phyloP scores from a whole-genome alignment of 495 filamentous ascomycete species.

The Penicillium samsonianum region DNA sequence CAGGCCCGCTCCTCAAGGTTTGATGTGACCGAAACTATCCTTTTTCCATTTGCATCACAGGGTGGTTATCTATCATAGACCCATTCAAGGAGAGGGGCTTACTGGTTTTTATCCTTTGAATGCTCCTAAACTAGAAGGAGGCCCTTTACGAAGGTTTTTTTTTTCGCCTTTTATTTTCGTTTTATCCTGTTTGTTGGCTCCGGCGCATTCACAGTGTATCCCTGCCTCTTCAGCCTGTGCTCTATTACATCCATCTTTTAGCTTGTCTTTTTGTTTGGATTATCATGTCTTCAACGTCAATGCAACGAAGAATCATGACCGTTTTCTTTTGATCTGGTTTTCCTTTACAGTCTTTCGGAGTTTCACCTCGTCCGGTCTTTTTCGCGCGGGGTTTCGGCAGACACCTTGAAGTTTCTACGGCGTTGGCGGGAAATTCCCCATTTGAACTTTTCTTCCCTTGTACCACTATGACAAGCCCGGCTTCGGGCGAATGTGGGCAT shows the following conservation, averaged over 20 bases:
- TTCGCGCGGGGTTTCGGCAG: background rate
- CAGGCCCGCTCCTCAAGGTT: conserved; percentile 5
- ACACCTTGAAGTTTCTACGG: conserved; percentile 3
- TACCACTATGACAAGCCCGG: conserved; percentile 10
- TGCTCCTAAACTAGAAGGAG: conserved; percentile 34
- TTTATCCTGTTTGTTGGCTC: conserved; percentile 14
- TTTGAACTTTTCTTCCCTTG: conserved; percentile 6
- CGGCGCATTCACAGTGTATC: conserved; percentile 13
- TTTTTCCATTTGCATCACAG: conserved; percentile 22
- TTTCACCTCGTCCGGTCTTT: conserved; percentile 2
- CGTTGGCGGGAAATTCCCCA: conserved; percentile 8
- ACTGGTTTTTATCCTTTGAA: conserved; percentile 26
- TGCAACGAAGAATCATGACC: conserved; percentile 51
- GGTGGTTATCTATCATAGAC: conserved; percentile 35
- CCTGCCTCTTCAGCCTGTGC: conserved; percentile 14
- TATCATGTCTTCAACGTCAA: conserved; percentile 45
- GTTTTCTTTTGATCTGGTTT: conserved; percentile 24
- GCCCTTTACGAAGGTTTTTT: conserved; percentile 18
- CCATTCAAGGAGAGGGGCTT: conserved; percentile 26
- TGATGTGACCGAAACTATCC: conserved; percentile 12
- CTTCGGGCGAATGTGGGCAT: conserved; percentile 6
- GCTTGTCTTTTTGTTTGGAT: conserved; percentile 29
- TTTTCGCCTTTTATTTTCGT: conserved; percentile 13
- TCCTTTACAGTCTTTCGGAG: conserved; percentile 19
- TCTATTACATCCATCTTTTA: conserved; percentile 19